Evolutionary conservation across 2,329 filamentous ascomycete genomes (phyloP), one percentile per base, ranked within the genome.

Genomic region (Samsoniella hepiali): DNA sequence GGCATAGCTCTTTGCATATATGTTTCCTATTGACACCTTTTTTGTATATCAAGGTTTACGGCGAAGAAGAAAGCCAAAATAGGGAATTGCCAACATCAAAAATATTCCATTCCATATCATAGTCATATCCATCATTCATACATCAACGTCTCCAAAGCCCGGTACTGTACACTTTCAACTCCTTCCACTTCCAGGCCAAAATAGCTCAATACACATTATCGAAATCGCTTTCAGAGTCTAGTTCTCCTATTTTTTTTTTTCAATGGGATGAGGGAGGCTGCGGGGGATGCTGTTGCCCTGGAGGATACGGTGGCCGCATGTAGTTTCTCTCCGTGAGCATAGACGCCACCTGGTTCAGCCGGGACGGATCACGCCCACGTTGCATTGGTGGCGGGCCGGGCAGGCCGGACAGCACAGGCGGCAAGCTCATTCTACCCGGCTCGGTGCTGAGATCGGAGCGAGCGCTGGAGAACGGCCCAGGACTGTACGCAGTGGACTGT

Each of bases 271-370:
- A 55, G 5, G 34, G 38, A 32, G 54, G 49, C 29, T 53, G 40
- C n/a, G 40, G 45, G 7, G 38, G 40, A 5, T 49, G 51, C 40
- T 27, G 49, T n/a, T 58, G 40, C n/a, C 29, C 36, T 9, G 38
- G 40, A 4, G 54, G 51, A 29, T 44, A 58, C 8, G 63, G 63
- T 3, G 50, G 57, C 34, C 61, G 49, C 17, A 60, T 45, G 31
- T 66, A 65, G 34, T 54, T 67, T 1, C 61, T 27, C 5, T 63
- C 55, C 22, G 59, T 59, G 11, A 68, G 29, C 10, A 68, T 49
- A 6, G 74, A 76, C 11, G 76, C 74, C 56, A 77, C 72, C 55
- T 76, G 75, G 53, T 74, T 75, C 51, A 76, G 70, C 34, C 72
- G 68, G 15, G 72, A 63, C 58, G 65, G 66, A 36, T 70, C 64